Evolutionary conservation across 768 basidiomycete species (phyloP).

Genomic region (Suillus variegatus): DNA sequence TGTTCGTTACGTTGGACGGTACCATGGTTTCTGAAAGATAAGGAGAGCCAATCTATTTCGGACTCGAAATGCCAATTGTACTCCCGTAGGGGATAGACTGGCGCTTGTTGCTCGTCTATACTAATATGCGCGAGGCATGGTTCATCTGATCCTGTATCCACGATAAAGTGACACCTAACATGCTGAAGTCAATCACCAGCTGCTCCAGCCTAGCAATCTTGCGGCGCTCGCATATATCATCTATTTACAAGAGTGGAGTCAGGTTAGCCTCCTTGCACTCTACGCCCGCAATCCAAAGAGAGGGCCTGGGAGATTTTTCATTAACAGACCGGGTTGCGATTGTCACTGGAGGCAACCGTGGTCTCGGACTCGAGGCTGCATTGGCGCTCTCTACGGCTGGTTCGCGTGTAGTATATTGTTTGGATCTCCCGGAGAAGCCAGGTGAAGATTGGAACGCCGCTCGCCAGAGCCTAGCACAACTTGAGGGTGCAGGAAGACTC

Average conservation of each 20-base stretch:
- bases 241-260: not conserved
- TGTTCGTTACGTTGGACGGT: too few species aligned
- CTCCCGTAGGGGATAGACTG: not conserved
- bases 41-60: too few species aligned
- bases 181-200: not conserved
- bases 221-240: not conserved
- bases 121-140: not conserved
- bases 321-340: conserved; percentile 28
- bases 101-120: not conserved
- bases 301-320: conserved; percentile 37
- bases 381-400: conserved; percentile 30
- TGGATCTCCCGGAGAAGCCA: conserved; percentile 18
- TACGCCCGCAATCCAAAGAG: not conserved
- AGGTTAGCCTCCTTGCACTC: not conserved
- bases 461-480: conserved; percentile 43
- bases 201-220: not conserved
- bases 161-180: not conserved
- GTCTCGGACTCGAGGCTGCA: conserved; percentile 35
- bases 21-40: too few species aligned
- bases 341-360: conserved; percentile 29
- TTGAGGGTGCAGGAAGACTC: conserved; percentile 32
- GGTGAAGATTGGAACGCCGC: conserved; percentile 49
- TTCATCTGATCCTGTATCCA: not conserved
- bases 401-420: conserved; percentile 43
- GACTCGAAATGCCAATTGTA: too few species aligned